Evolutionary conservation across 2,329 filamentous ascomycete species (phyloP).

Genomic region (Hawksworthiomyces lignivorus): DNA sequence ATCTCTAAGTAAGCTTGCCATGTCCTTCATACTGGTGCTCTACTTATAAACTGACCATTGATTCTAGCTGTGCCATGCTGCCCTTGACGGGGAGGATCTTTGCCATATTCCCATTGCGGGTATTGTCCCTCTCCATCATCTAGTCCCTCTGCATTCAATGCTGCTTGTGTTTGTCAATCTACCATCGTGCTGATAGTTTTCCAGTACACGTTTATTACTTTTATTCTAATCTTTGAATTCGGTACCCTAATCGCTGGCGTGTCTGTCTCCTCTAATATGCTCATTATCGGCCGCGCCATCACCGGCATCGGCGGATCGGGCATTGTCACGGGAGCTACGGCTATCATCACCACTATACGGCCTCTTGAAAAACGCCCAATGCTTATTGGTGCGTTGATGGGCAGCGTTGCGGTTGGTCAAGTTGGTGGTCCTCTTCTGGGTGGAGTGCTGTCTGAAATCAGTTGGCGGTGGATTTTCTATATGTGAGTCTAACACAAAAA

Average conservation of each 20-base stretch:
- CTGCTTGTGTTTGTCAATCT: no score
- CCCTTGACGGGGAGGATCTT: conserved; percentile 44
- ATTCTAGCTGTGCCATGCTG: conserved; percentile 30
- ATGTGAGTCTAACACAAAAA: conserved; percentile 31
- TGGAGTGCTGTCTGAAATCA: conserved; percentile 41
- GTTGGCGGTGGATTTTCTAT: conserved; percentile 48
- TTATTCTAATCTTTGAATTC: conserved; percentile 25
- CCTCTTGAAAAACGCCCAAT: conserved; percentile 46
- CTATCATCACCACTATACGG: conserved; percentile 40
- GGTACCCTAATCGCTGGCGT: conserved; percentile 32
- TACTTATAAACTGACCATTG: background rate
- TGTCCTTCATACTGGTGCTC: background rate
- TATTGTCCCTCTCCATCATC: background rate
- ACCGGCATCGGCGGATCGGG: conserved; percentile 45
- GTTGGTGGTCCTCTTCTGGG: conserved; percentile 44
- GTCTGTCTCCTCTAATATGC: conserved; percentile 36
- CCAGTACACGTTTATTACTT: conserved; percentile 31
- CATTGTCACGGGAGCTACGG: conserved; percentile 41
- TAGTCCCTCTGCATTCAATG: no score
- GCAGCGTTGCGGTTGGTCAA: conserved; percentile 45
- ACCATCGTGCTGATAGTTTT: background rate
- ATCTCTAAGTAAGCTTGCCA: conserved; percentile 28
- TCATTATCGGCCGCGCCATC: conserved; percentile 45
- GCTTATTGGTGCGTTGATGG: conserved; percentile 46
- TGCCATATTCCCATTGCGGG: conserved; percentile 42